Evolutionary conservation across 495 filamentous ascomycete species (phyloP), one percentile per base, ranked within the genome.

Genomic region (Aspergillus ostianus): DNA sequence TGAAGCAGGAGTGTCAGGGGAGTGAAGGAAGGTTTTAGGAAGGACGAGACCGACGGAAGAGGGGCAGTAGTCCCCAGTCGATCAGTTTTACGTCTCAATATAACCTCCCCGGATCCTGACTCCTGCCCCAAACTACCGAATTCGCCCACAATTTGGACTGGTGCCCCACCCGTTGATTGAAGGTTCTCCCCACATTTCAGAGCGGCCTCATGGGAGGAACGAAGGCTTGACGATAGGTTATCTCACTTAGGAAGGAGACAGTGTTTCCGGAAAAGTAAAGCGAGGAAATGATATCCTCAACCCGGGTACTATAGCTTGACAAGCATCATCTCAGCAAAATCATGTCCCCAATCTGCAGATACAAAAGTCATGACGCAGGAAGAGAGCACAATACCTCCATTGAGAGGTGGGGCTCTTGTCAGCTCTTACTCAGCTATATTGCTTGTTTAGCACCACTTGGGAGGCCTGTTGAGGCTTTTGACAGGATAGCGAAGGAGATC

Each of bases 181-280:
- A 12, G 21, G 2, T 12, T 60, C 58, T 55, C 27, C 41, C 54
- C 54, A 56, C 54, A 56, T 56, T 23, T 13, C 18, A 20, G 21
- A 36, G 51, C 13, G 48, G 48, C 13, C 1, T 8, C 13, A 41
- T 41, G 36, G 36, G 15, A 15, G 36, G 36, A 41, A 41, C 13
- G 13, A 20, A 49, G 47, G 47, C 10, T 49, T 49, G 18, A 26
- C 23, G 23, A 26, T 26, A 26, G 23, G 23, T 26, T 26, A 26
- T 26, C 23, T 26, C 23, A 26, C 23, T 26, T 26, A 26, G 23
- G 23, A 26, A 26, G 15, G 20, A 20, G 48, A 23, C 48, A 51
- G 12, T 26, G 4, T 2, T 4, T 4, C 2, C 23, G 23, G 23
- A 26, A 26, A 26, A 26, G 23, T 2, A 26, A 26, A 26, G 23